Conservation (phyloP, 306 rosid species). For the Fragaria vesca region DNA sequence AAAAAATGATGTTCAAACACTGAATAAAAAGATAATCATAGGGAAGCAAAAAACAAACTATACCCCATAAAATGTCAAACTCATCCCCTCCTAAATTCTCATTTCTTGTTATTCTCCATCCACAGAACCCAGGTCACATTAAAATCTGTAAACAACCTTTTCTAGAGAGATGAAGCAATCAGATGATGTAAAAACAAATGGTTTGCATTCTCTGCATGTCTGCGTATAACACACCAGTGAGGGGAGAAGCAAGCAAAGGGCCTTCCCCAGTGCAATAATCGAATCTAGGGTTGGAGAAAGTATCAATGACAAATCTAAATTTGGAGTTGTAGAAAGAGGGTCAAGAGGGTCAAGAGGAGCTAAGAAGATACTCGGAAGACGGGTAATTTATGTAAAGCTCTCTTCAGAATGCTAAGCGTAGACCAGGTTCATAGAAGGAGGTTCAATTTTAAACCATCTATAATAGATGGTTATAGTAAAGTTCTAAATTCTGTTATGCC, state of each 20-base stretch:
- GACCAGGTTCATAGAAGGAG: slow-evolving; percentile 85
- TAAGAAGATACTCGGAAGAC: slow-evolving; percentile 85
- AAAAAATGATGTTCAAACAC: neutral
- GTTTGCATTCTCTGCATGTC: neutral
- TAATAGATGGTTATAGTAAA: neutral
- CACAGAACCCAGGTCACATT: neutral
- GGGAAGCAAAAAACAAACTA: neutral
- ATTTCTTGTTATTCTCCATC: neutral
- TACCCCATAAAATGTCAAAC: neutral
- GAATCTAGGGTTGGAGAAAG: neutral
- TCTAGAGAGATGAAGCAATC: slow-evolving; percentile 6
- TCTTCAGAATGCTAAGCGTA: slow-evolving; percentile 69
- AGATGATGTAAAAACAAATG: slow-evolving; percentile 30
- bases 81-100: neutral
- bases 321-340: slow-evolving; percentile 93
- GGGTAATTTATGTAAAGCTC: slow-evolving; percentile 86
- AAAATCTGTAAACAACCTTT: neutral
- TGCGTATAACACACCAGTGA: neutral
- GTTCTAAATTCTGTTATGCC: neutral
- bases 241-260: neutral
- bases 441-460: slow-evolving; percentile 27
- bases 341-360: slow-evolving; percentile 92
- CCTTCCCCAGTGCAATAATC: neutral
- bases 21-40: neutral
- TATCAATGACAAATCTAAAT: slow-evolving; percentile 36